phyloP scores from a whole-genome alignment of 805 yeast genomes.

The Vanderwaltozyma polyspora region DNA sequence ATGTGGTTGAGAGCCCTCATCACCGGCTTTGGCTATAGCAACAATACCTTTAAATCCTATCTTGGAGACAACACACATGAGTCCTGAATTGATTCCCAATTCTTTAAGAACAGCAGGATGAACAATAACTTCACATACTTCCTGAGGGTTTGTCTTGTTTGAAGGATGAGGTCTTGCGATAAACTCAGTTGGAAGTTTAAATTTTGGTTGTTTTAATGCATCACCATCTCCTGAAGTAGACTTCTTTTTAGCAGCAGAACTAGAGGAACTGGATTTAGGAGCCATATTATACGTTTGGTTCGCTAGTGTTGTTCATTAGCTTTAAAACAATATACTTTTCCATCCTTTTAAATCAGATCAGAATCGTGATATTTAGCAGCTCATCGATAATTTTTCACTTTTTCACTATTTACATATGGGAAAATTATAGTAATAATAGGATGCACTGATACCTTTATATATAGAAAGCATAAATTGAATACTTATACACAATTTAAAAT shows the following conservation, averaged over 20 bases:
- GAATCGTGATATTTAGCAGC: no score
- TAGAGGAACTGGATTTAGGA: conserved; percentile 17
- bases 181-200: conserved; percentile 30
- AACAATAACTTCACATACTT: conserved; percentile 30
- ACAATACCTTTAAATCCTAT: conserved; percentile 38
- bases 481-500: no score
- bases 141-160: conserved; percentile 17
- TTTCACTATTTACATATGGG: no score
- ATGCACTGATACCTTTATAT: no score
- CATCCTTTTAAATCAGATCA: no score
- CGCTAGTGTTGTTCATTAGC: no score
- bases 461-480: no score
- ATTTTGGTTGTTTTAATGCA: conserved; percentile 16
- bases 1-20: conserved; percentile 21
- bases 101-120: conserved; percentile 37
- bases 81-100: conserved; percentile 36
- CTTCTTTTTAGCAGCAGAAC: conserved; percentile 19
- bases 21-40: conserved; percentile 33
- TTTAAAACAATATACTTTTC: no score
- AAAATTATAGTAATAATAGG: no score
- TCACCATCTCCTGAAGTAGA: conserved; percentile 10
- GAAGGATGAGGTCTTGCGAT: conserved; percentile 30
- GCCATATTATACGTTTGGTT: no score
- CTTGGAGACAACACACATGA: conserved; percentile 35
- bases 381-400: no score